Percentiles rank a stretch among this genome's conserved stretches.
Evolutionary conservation across 2,329 filamentous ascomycete species (phyloP).

Genomic region (Aspergillus neoniger): DNA sequence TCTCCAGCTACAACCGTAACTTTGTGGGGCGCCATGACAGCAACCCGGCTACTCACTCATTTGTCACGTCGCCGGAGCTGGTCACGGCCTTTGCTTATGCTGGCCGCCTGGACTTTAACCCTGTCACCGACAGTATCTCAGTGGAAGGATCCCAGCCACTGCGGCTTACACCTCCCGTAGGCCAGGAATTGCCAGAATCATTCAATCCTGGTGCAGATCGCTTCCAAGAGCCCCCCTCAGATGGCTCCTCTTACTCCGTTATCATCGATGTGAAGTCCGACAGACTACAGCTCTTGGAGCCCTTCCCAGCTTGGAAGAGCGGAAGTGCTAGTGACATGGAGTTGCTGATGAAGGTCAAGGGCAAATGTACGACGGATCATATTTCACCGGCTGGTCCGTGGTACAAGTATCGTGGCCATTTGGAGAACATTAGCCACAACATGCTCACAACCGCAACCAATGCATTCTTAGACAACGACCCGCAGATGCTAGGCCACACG

Average conservation of each 20-base stretch:
- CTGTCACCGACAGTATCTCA: constrained; percentile 14
- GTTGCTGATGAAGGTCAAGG: constrained; percentile 89
- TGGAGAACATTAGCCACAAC: constrained; percentile 99
- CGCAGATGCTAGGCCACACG: constrained; percentile 29
- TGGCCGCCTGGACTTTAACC: constrained; percentile 47
- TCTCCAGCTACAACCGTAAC: constrained; percentile 98
- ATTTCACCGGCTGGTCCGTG: constrained; percentile 84
- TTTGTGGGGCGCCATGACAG: constrained; percentile 95
- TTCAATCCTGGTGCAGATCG: constrained; percentile 83
- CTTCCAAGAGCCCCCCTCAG: constrained; percentile 18
- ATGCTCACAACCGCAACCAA: constrained; percentile 98
- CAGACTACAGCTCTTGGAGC: constrained; percentile 21
- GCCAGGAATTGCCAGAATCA: constrained; percentile 70
- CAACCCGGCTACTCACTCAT: constrained; percentile 88
- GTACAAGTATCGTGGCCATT: constrained; percentile 96
- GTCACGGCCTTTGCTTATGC: constrained; percentile 81
- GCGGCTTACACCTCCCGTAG: constrained; percentile 89
- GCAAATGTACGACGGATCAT: constrained; percentile 93
- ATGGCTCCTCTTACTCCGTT: constrained; percentile 13
- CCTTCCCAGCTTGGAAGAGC: constrained; percentile 39
- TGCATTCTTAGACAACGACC: constrained; percentile 46
- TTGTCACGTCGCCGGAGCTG: constrained; percentile 83
- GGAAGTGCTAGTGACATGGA: constrained; percentile 72
- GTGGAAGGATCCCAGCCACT: constrained; percentile 48
- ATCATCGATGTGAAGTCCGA: constrained; percentile 18